Conservation (phyloP, 2,329 filamentous ascomycete species). For the Aspergillus proliferans region DNA sequence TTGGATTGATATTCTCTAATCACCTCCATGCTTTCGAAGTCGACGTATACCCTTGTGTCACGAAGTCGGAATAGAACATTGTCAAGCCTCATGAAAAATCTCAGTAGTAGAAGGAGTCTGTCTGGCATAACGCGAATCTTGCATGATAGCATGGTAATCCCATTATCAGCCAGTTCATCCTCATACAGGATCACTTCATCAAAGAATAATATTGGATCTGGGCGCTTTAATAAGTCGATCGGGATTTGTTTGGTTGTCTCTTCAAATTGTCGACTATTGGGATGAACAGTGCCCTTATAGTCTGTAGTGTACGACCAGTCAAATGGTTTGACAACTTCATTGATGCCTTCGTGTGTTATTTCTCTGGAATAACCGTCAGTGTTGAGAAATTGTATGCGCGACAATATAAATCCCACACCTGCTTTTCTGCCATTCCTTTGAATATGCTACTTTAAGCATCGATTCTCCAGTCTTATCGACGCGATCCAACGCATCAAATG, state of each 20-base stretch:
- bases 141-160: slow-evolving; percentile 80
- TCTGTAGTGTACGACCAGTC: slow-evolving; percentile 96
- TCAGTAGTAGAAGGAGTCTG: slow-evolving; percentile 73
- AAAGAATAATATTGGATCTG: slow-evolving; percentile 93
- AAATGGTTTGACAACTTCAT: slow-evolving; percentile 89
- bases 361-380: slow-evolving; percentile 46
- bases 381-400: not conserved
- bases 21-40: slow-evolving; percentile 72
- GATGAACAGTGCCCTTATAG: slow-evolving; percentile 66
- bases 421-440: slow-evolving; percentile 74
- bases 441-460: slow-evolving; percentile 92
- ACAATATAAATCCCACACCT: slow-evolving; percentile 38
- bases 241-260: slow-evolving; percentile 60
- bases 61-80: slow-evolving; percentile 80
- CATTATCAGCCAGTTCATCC: slow-evolving; percentile 96
- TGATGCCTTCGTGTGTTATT: slow-evolving; percentile 77
- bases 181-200: slow-evolving; percentile 96
- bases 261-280: slow-evolving; percentile 34
- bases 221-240: slow-evolving; percentile 75
- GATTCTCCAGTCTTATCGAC: slow-evolving; percentile 90
- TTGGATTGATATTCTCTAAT: slow-evolving; percentile 86
- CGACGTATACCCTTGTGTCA: slow-evolving; percentile 86
- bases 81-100: slow-evolving; percentile 90
- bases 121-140: slow-evolving; percentile 92
- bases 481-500: slow-evolving; percentile 77